These are phyloP conservation scores for Antitrichia curtipendula DNA, from an alignment of 225 moss, liverwort and hornwort genomes.

Conservation along the genomic window DNA sequence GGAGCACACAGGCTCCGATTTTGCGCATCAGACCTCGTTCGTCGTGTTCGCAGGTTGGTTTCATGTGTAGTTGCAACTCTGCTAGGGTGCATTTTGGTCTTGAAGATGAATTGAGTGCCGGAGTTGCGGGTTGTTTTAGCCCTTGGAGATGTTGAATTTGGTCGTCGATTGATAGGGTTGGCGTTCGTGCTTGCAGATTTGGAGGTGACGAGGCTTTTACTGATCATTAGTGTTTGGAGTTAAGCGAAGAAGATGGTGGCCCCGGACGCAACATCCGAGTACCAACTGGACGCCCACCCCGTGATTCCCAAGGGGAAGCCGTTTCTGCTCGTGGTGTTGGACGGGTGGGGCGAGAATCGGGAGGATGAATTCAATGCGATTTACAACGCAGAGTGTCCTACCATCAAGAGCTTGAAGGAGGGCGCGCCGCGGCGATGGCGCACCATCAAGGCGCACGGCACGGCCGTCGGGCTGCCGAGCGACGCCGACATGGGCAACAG, in stretches of 20 bases:
- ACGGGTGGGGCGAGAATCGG: slow-evolving; percentile 79
- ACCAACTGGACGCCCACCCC: slow-evolving; percentile 22
- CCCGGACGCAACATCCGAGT: slow-evolving; percentile 1
- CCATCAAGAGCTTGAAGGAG: slow-evolving; percentile 49
- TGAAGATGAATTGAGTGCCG: background rate
- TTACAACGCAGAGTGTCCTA: slow-evolving; percentile 58
- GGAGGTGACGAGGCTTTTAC: background rate
- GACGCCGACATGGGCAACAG: slow-evolving; percentile 84
- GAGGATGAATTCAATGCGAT: slow-evolving; percentile 84
- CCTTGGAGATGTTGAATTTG: background rate
- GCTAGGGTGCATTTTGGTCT: background rate
- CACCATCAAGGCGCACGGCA: slow-evolving; percentile 80
- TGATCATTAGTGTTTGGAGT: background rate
- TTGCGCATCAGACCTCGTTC: background rate
- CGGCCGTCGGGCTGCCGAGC: slow-evolving; percentile 68
- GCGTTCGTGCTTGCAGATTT: background rate
- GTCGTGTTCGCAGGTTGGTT: background rate
- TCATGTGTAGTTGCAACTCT: background rate
- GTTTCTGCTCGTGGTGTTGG: slow-evolving; percentile 61
- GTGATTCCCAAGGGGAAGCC: slow-evolving; percentile 48
- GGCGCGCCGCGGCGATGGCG: slow-evolving; percentile 61
- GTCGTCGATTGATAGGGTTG: background rate
- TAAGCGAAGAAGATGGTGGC: slow-evolving; percentile 21
- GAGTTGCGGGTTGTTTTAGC: background rate
- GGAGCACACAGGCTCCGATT: background rate